phyloP scores from a whole-genome alignment of 345 rosid species.

The Gossypium ekmanianum region DNA sequence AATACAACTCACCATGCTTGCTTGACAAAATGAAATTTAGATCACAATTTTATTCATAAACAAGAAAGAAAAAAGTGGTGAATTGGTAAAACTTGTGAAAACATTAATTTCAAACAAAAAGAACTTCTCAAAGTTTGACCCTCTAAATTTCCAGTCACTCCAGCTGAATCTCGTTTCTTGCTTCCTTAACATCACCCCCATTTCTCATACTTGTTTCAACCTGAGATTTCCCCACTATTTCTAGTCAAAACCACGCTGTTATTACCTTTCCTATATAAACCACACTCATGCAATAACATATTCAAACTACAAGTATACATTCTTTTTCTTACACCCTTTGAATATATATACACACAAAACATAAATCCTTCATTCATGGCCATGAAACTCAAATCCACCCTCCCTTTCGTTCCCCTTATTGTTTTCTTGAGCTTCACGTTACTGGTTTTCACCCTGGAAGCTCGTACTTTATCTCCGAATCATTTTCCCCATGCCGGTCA shows the following conservation, averaged over 20 bases:
- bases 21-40: too few relatives aligned
- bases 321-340: neutral
- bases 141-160: neutral
- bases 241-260: neutral
- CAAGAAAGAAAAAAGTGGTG: too few relatives aligned
- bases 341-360: neutral
- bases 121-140: neutral
- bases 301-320: neutral
- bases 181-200: neutral
- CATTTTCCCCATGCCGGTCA: neutral
- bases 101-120: neutral
- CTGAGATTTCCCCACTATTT: neutral
- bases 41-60: too few relatives aligned
- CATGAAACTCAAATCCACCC: neutral
- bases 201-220: neutral
- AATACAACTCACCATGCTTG: too few relatives aligned
- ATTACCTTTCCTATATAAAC: neutral
- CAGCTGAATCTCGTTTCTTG: neutral
- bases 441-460: neutral
- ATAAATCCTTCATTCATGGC: neutral
- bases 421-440: neutral
- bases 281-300: neutral
- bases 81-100: too few relatives aligned
- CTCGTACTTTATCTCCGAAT: neutral
- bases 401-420: neutral